Base-by-base conservation (phyloP, 1,139 yeast genomes). In the Hanseniaspora gamundiae region DNA sequence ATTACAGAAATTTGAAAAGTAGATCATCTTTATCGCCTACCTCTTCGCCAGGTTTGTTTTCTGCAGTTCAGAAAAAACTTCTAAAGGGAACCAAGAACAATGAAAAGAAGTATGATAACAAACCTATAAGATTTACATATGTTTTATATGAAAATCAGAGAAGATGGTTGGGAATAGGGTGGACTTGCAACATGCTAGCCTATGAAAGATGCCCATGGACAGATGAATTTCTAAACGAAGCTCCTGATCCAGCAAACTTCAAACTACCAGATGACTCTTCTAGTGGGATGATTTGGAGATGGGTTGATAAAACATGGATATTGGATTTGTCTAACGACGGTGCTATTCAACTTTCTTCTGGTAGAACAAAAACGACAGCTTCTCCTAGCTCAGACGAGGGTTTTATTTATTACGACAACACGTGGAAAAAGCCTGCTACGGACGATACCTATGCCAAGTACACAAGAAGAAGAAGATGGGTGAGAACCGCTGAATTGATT, bases 171-270 rank as follows among this genome's bases (percentile, higher is more conserved):
- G 98, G 97, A 10, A 85, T 91, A 55, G 98, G 98, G 11, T 91
- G 98, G 98, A 88, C 98, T 0, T 71, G 93, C 8, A 87, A 87
- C 57, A 70, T 91, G 58, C 69, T 91, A 49, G 81, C 94, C 30
- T 91, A 91, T 60, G 98, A 91, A 62, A 74, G 98, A 57, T 78
- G 95, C 0, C 82, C 96, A 2, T 91, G 96, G 96, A 88, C 97
- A 0, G 98, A 91, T 61, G 96, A 88, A 61, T 87, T 87, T 56
- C 69, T 87, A 49, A 88, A 88, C 60, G 95, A 87, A 57, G 75
- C 88, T 1, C 77, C 82, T 3, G 70, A 88, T 5, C 80, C 88
- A 21, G 91, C 81, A 6, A 64, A 72, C 21, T 91, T 88, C 62
- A 75, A 78, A 58, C 68, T 91, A 45, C 98, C 98, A 2, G 85